Conservation (phyloP, 2,329 filamentous ascomycete species). For the Diaporthe aspalathi region DNA sequence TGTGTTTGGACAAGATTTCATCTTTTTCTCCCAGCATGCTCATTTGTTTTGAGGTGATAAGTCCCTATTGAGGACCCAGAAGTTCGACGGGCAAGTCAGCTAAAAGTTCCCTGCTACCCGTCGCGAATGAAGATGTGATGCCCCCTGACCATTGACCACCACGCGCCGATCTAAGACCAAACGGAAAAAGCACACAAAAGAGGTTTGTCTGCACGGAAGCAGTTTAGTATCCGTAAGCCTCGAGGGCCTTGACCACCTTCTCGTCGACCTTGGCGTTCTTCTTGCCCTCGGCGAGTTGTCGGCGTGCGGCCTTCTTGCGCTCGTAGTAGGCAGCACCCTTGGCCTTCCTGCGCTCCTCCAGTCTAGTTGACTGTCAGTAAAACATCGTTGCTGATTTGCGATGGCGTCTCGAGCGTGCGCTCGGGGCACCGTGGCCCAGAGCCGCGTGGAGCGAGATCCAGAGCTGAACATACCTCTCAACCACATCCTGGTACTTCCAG, state of each 20-base stretch:
- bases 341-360: conserved; percentile 99
- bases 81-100: conserved; percentile 39
- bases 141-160: conserved; percentile 39
- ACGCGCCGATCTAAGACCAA: conserved; percentile 41
- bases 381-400: conserved; percentile 39
- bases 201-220: conserved; percentile 39
- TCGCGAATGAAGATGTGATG: conserved; percentile 39
- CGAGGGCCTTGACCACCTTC: conserved; percentile 90
- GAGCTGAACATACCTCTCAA: conserved; percentile 81
- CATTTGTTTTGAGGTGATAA: conserved; percentile 38
- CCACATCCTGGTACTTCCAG: conserved; percentile 99
- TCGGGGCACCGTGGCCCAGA: neutral
- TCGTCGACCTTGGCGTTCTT: conserved; percentile 88
- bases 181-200: conserved; percentile 40
- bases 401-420: neutral
- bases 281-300: conserved; percentile 92
- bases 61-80: conserved; percentile 37
- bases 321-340: conserved; percentile 99
- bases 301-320: conserved; percentile 97
- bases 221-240: conserved; percentile 88
- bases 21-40: conserved; percentile 34
- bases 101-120: conserved; percentile 37
- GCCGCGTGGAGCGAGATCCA: neutral
- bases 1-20: conserved; percentile 33
- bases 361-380: conserved; percentile 64